phyloP scores from a whole-genome alignment of 2,329 filamentous ascomycete genomes.

The Neurospora sp. region DNA sequence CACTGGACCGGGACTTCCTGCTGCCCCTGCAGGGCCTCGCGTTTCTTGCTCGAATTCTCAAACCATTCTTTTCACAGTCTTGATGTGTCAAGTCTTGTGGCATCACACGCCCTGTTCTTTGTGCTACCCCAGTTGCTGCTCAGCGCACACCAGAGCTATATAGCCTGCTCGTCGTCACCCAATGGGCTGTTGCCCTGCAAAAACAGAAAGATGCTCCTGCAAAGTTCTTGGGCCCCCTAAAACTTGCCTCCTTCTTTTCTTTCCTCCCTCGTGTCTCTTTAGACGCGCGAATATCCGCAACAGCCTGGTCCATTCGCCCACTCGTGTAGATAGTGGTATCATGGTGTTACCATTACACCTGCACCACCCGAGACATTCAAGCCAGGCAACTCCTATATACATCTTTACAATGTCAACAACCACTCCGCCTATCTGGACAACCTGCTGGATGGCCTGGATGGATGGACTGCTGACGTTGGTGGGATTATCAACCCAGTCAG shows the following conservation, averaged over 20 bases:
- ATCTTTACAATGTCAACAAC: not conserved
- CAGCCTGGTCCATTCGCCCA: constrained; percentile 1
- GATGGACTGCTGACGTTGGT: not conserved
- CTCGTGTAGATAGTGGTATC: constrained; percentile 3
- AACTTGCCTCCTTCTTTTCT: constrained; percentile 1
- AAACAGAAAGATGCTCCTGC: not conserved
- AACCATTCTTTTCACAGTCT: not conserved
- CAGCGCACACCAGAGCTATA: constrained; percentile 12
- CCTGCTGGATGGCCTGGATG: not conserved
- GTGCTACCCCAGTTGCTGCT: constrained; percentile 14
- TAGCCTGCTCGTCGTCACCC: constrained; percentile 12
- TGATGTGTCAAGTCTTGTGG: constrained; percentile 1
- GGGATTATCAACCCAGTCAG: not conserved
- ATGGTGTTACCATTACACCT: constrained; percentile 9
- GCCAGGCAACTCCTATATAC: not conserved
- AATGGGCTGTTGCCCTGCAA: constrained; percentile 6
- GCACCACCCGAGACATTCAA: not conserved
- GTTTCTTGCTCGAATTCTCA: not conserved
- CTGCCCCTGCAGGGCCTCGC: not conserved
- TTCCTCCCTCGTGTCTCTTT: not conserved
- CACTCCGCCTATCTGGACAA: not conserved
- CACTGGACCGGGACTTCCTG: not conserved
- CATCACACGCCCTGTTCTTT: constrained; percentile 12
- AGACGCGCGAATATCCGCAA: constrained; percentile 10
- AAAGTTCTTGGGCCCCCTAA: not conserved